Conservation (phyloP, 1,284 basidiomycete genomes). For the Ceratobasidium sp. region DNA sequence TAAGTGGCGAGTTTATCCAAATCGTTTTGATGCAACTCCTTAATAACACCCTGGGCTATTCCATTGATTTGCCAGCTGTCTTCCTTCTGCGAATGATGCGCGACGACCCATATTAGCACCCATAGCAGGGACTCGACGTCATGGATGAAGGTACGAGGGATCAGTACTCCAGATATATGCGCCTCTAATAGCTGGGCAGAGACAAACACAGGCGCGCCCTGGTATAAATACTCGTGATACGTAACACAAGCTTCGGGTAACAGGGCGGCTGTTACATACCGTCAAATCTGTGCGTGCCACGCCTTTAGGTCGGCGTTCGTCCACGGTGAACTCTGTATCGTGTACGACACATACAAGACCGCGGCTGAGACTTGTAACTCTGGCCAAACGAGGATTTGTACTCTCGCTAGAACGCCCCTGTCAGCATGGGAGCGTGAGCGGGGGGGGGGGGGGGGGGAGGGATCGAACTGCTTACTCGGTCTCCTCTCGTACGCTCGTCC, state of each 20-base stretch:
- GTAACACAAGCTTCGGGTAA: not conserved
- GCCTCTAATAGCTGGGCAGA: not conserved
- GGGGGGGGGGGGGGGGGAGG: too few relatives aligned
- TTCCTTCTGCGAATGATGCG: not conserved
- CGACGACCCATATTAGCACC: too few relatives aligned
- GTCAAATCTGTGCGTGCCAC: constrained; percentile 3
- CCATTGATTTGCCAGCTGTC: not conserved
- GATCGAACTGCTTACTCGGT: too few relatives aligned
- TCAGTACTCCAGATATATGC: not conserved
- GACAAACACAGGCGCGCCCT: not conserved
- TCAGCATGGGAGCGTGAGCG: too few relatives aligned
- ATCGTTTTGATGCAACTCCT: not conserved
- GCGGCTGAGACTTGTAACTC: not conserved
- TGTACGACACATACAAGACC: constrained; percentile 5
- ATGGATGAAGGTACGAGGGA: not conserved
- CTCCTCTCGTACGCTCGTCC: too few relatives aligned
- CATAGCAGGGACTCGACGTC: constrained; percentile 1
- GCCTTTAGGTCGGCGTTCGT: not conserved
- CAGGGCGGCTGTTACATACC: too few relatives aligned
- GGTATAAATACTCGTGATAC: not conserved
- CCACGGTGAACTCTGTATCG: constrained; percentile 2
- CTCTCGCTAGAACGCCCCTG: not conserved
- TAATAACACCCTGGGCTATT: not conserved
- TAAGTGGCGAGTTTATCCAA: not conserved
- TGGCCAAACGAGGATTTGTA: not conserved